Conservation (phyloP, 2,329 filamentous ascomycete species). For the Aspergillus costaricaensis region DNA sequence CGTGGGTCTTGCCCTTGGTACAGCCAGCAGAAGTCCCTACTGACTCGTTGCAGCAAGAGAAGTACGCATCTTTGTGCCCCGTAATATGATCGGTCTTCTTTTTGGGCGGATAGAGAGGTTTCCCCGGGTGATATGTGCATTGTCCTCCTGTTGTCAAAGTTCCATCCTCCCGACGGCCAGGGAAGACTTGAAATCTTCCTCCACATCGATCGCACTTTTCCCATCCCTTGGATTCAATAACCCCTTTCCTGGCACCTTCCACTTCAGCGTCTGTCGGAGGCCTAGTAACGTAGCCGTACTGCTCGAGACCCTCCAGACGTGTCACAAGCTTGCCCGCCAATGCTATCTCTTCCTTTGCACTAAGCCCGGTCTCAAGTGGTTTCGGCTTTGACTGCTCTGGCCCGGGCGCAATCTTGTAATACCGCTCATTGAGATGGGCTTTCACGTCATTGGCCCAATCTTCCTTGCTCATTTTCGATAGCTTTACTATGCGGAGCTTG, state of each 20-base stretch:
- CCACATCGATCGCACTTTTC: constrained; percentile 88
- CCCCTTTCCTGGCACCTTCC: constrained; percentile 63
- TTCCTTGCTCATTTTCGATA: constrained; percentile 71
- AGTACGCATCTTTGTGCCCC: constrained; percentile 62
- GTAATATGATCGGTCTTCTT: constrained; percentile 58
- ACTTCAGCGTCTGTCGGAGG: constrained; percentile 69
- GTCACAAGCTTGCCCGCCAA: constrained; percentile 66
- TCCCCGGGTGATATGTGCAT: constrained; percentile 82
- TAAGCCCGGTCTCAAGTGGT: constrained; percentile 70
- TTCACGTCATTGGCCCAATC: constrained; percentile 71
- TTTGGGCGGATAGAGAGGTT: constrained; percentile 60
- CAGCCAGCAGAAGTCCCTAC: constrained; percentile 76
- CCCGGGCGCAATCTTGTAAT: constrained; percentile 35
- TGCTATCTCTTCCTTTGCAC: constrained; percentile 65
- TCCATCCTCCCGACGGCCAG: constrained; percentile 75
- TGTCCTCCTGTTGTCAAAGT: constrained; percentile 73
- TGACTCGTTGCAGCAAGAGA: constrained; percentile 75
- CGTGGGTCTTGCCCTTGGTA: constrained; percentile 69
- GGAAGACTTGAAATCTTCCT: constrained; percentile 87
- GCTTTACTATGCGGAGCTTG: constrained; percentile 74
- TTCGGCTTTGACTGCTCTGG: constrained; percentile 47
- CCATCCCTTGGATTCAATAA: constrained; percentile 70
- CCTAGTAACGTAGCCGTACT: constrained; percentile 72
- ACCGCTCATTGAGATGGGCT: constrained; percentile 41
- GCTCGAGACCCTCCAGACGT: constrained; percentile 62